Base-by-base conservation (phyloP, 805 yeast species). In the Maudiozyma barnettii region DNA sequence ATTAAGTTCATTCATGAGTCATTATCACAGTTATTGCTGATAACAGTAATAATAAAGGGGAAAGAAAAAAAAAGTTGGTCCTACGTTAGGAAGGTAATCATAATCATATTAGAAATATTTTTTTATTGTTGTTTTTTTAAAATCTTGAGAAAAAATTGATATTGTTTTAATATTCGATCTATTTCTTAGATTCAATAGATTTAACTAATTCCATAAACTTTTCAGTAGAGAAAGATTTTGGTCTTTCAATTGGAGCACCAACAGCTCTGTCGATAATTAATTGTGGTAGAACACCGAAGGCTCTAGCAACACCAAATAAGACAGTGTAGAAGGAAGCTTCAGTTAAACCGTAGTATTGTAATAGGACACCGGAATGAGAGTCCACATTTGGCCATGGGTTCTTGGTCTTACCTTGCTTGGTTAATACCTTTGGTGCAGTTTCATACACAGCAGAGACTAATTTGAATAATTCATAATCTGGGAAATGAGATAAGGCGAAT, bases 381-480 rank as follows among this genome's bases (percentile, higher is more conserved):
- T 84, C 95, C 55, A 84, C 95, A 66, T 84, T 84, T 70, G 95
- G 93, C 89, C 89, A 84, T 71, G 93, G 93, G 79, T 84, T 84
- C 79, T 84, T 84, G 64, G 91, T 84, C 79, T 85, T 85, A 68
- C 91, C 93, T 69, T 84, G 91, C 71, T 82, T 74, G 58, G 84
- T 80, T 58, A 84, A 76, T 45, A 84, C 91, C 56, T 68, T 76
- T 69, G 93, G 93, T 53, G 93, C 93, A 59, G 84, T 85, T 69
- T 84, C 82, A 70, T 82, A 83, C 62, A 84, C 81, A 64, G 77
- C 76, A 49, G 85, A 78, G 40, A 85, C 93, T 50, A 85, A 75
- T 72, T 81, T 79, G 79, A 84, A 85, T 66, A 83, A 69, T 59
- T 80, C 86, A 67, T 81, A 82, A 65, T 84, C 83, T 65, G 90